A percentile compares a stretch with the other conserved stretches of the same genome.
Conservation (phyloP, 441 rosid species). For the Melastoma candidum region DNA sequence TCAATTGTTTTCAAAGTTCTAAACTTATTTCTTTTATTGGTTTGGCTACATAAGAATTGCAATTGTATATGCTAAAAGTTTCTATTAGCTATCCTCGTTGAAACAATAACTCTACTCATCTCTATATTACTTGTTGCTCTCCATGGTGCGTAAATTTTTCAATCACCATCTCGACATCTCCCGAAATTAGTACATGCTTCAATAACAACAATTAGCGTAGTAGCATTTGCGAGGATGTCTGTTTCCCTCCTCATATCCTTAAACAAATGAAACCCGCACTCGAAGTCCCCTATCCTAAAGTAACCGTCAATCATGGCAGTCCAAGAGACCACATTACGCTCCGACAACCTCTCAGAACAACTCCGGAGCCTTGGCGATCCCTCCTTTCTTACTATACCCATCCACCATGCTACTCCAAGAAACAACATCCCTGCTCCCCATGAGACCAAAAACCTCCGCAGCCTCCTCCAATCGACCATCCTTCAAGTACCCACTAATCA, state of each 20-base stretch:
- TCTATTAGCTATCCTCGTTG: too few relatives aligned
- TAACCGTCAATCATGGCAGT: constrained; percentile 71
- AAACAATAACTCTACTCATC: too few relatives aligned
- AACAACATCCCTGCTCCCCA: constrained; percentile 50
- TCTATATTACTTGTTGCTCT: too few relatives aligned
- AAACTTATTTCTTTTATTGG: too few relatives aligned
- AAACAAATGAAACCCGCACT: constrained; percentile 53
- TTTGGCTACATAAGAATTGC: too few relatives aligned
- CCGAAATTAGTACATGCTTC: constrained; percentile 44
- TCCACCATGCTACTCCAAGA: constrained; percentile 65
- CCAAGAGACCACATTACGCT: constrained; percentile 70
- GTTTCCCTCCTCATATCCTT: constrained; percentile 47
- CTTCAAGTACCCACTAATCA: constrained; percentile 58
- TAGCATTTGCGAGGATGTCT: constrained; percentile 35
- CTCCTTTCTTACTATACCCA: constrained; percentile 60
- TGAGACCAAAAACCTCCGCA: constrained; percentile 36
- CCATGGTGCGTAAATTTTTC: too few relatives aligned
- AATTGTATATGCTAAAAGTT: too few relatives aligned
- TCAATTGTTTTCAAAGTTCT: too few relatives aligned
- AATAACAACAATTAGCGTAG: constrained; percentile 41
- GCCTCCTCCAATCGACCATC: constrained; percentile 45
- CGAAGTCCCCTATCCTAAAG: constrained; percentile 42
- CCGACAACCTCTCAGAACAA: constrained; percentile 39
- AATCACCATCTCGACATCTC: constrained; percentile 10
- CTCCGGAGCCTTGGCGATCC: constrained; percentile 36